phyloP scores from a whole-genome alignment of 495 filamentous ascomycete genomes.

The Hypoxylon rickii region DNA sequence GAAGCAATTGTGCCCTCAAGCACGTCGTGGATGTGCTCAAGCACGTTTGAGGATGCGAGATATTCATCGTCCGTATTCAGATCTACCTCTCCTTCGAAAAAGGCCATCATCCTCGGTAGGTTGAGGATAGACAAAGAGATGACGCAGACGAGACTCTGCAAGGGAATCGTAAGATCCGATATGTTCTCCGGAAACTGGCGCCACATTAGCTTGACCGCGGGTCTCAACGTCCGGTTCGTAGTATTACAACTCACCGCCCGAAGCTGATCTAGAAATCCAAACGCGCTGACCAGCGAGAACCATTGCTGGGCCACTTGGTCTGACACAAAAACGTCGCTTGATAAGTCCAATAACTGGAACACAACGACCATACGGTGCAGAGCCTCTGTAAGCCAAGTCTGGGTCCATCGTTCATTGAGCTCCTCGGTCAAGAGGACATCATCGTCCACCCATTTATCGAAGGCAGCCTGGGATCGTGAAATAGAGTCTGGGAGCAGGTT shows the following conservation, averaged over 20 bases:
- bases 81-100: constrained; percentile 47
- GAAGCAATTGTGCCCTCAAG: constrained; percentile 57
- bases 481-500: constrained; percentile 43
- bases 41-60: constrained; percentile 62
- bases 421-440: constrained; percentile 46
- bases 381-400: constrained; percentile 66
- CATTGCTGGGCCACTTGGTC: constrained; percentile 65
- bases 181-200: constrained; percentile 39
- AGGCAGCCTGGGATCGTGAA: constrained; percentile 34
- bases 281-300: constrained; percentile 70
- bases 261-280: constrained; percentile 65
- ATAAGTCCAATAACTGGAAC: constrained; percentile 68
- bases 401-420: constrained; percentile 65
- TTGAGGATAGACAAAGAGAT: constrained; percentile 77
- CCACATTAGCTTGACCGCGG: constrained; percentile 35
- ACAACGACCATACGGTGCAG: constrained; percentile 73
- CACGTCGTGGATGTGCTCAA: constrained; percentile 67
- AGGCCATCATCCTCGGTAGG: constrained; percentile 55
- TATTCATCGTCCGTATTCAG: constrained; percentile 56
- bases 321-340: constrained; percentile 58
- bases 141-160: constrained; percentile 70
- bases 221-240: background rate
- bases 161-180: constrained; percentile 60
- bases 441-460: constrained; percentile 34
- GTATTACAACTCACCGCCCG: constrained; percentile 53